Base-by-base conservation (phyloP, 371 early-diverging fungal species). In the Vairimorpha apis region DNA sequence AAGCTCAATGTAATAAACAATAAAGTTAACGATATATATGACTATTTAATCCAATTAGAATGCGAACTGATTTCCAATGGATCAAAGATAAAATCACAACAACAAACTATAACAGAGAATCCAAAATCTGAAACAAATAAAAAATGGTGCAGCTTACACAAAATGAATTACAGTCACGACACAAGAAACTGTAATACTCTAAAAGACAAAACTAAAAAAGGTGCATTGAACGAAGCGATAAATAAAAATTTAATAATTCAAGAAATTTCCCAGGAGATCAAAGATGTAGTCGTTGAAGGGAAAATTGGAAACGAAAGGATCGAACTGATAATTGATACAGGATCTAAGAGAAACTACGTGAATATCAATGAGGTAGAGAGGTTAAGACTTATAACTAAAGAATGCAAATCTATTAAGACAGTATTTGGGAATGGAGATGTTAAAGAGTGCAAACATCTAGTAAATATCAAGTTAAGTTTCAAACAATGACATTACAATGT, bases 81-180 rank as follows among this genome's bases (percentile, higher is more conserved):
- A n/a, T n/a, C 5, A 49, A 14, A 49, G 49, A n/a, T 21, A 49
- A 49, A 49, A n/a, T 5, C 49, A 12, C 13, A 21, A 49, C n/a
- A 49, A 49, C 8, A 4, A 21, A 10, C 18, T 49, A 12, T 8
- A 49, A 49, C 5, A 12, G 5, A 49, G 14, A 49, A 49, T 21
- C 18, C 12, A 10, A 56, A n/a, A 56, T n/a, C 56, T 8, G 29
- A 32, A 29, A 30, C 5, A 56, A 13, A 5, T 2, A 56, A 13
- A 32, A 56, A 56, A 56, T 56, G 25, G 7, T 56, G 56, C n/a
- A 56, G 29, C 32, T 56, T 56, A 4, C 56, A 56, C 27, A 30
- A 56, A 32, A n/a, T 7, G 3, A 5, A 23, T 13, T n/a, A n/a
- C 18, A 12, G 27, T 3, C 56, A 56, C 56, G 29, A 56, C 23